Conservation (phyloP, 1,139 yeast genomes). For the Yamadazyma songkhlaensis region DNA sequence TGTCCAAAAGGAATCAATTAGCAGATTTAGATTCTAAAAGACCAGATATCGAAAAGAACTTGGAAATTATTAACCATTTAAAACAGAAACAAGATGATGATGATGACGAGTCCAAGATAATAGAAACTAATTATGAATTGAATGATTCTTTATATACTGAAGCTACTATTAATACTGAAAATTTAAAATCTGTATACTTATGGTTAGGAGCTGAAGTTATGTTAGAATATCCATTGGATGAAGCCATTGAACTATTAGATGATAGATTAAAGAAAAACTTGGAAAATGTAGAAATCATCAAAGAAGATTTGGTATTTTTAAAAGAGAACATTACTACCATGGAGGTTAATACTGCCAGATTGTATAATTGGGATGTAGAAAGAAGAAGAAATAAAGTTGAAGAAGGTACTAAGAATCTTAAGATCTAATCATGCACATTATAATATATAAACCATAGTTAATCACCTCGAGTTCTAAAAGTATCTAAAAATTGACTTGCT, state of each 20-base stretch:
- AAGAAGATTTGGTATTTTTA: conserved; percentile 84
- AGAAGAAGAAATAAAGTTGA: conserved; percentile 56
- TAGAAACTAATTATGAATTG: conserved; percentile 79
- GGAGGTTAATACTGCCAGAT: conserved; percentile 96
- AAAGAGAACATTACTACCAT: conserved; percentile 93
- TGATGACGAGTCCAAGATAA: conserved; percentile 34
- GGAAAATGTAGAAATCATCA: conserved; percentile 55
- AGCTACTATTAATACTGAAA: conserved; percentile 61
- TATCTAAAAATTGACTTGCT: conserved; percentile 56
- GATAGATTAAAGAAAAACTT: conserved; percentile 64
- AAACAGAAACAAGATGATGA: conserved; percentile 39
- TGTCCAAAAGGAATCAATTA: conserved; percentile 69
- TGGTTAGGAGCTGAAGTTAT: conserved; percentile 99
- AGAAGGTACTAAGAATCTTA: conserved; percentile 32
- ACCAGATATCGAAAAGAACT: conserved; percentile 86
- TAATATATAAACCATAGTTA: conserved; percentile 1
- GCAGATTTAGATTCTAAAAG: conserved; percentile 69
- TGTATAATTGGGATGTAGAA: conserved; percentile 95
- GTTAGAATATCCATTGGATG: conserved; percentile 90
- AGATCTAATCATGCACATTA: conserved; percentile 4
- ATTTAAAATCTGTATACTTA: conserved; percentile 57
- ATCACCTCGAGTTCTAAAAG: conserved; percentile 34
- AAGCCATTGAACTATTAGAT: conserved; percentile 70
- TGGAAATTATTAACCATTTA: conserved; percentile 67
- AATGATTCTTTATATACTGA: conserved; percentile 89